Evolutionary conservation across 345 rosid genomes (phyloP), one percentile per base, ranked within the genome.

Genomic region (Anastatica hierochuntica): DNA sequence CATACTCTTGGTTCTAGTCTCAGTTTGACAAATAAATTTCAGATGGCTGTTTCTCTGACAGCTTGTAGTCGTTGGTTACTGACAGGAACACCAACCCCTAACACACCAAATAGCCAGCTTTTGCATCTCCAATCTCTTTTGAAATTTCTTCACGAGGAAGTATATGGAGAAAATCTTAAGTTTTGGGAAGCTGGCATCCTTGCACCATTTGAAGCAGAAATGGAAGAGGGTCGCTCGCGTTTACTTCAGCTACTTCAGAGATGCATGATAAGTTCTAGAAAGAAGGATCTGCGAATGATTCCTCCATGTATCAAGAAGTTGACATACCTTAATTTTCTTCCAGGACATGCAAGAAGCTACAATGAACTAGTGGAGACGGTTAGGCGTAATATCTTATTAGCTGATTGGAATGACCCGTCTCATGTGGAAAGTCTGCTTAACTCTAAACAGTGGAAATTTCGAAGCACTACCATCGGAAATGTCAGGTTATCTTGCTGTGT

Each of bases 361-460:
- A 92, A 92, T 70, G 98, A 92, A 77, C 61, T 92, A 72, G 90
- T 88, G 33, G 96, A 71, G 56, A 83, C 98, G 29, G 96, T 88
- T 43, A 73, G 95, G 53, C 81, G 98, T 43, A 92, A 92, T 66
- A 77, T 92, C 63, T 72, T 92, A 53, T 77, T 79, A 79, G 96
- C 96, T 65, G 98, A 92, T 69, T 92, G 98, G 98, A 92, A 92
- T 59, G 98, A 92, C 74, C 98, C 98, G 31, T 81, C 96, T 53
- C 98, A 92, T 65, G 78, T 92, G 53, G 96, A 92, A 78, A 92
- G 98, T 69, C 76, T 92, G 74, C 81, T 92, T 45, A 92, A 88
- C 71, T 81, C 86, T 35, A 92, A 83, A 76, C 96, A 88, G 74
- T 88, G 98, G 96, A 92, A 92, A 60, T 76, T 72, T 63, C 84